Conservation (phyloP, 345 rosid genomes). For the Rhodomyrtus tomentosa region DNA sequence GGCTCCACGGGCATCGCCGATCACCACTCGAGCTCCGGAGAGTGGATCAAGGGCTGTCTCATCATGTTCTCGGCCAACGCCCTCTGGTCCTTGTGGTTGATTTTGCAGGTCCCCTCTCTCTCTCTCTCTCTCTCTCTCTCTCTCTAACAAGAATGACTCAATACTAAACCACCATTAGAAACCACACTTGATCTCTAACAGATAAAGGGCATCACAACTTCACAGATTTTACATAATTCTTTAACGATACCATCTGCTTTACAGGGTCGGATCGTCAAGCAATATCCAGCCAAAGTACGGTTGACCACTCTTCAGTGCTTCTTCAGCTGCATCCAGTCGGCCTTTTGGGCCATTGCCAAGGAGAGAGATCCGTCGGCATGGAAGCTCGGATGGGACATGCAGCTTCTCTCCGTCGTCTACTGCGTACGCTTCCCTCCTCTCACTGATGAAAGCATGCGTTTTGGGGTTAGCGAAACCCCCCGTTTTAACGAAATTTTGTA, state of each 20-base stretch:
- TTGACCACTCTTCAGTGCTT: constrained; percentile 65
- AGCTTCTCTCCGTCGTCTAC: constrained; percentile 66
- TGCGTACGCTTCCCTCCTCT: constrained; percentile 36
- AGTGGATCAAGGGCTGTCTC: constrained; percentile 60
- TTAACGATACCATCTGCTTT: too few relatives aligned
- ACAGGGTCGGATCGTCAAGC: constrained; percentile 42
- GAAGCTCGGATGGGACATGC: constrained; percentile 66
- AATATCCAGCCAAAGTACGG: constrained; percentile 61
- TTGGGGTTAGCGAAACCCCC: too few relatives aligned
- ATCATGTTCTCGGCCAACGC: constrained; percentile 67
- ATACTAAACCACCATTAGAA: neutral
- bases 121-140: neutral
- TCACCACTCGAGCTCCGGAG: neutral
- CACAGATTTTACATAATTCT: neutral
- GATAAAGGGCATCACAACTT: neutral
- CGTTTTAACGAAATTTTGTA: neutral
- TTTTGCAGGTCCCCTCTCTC: constrained; percentile 47
- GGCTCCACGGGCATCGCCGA: neutral
- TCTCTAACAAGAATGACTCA: neutral
- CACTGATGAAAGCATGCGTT: neutral
- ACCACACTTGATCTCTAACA: neutral
- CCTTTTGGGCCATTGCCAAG: constrained; percentile 42
- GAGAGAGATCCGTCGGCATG: constrained; percentile 57
- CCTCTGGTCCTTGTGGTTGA: constrained; percentile 75
- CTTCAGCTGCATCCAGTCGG: constrained; percentile 67